Evolutionary conservation across 2,329 filamentous ascomycete species (phyloP).

Genomic region (Colletotrichum acutatum): DNA sequence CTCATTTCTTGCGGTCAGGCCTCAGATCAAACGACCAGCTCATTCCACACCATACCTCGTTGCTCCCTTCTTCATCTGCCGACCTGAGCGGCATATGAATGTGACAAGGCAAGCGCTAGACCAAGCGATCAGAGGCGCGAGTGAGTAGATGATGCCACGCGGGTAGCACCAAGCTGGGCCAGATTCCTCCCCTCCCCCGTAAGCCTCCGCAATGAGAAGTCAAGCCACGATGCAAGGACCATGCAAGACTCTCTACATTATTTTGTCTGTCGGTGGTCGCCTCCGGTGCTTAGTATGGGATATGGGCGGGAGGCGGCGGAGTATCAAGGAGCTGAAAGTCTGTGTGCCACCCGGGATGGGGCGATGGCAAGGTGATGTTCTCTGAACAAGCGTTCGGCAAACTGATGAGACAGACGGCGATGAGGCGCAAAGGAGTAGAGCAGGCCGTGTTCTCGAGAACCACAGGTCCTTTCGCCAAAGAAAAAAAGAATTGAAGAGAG

Average conservation of each 20-base stretch:
- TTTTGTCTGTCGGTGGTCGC: background rate
- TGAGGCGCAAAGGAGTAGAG: background rate
- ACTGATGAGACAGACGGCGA: conserved; percentile 11
- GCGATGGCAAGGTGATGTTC: conserved; percentile 10
- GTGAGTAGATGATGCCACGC: background rate
- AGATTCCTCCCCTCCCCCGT: background rate
- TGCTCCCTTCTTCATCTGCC: background rate
- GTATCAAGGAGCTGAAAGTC: background rate
- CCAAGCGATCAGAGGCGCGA: conserved; percentile 21
- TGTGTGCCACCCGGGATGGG: conserved; percentile 10
- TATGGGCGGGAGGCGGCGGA: conserved; percentile 1
- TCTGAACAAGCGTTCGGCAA: background rate
- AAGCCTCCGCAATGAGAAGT: background rate
- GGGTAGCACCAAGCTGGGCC: background rate
- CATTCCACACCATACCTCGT: background rate
- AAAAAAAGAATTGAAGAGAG: background rate
- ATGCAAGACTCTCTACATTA: background rate
- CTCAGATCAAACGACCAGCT: background rate
- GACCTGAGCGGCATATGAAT: background rate
- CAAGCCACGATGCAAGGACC: background rate
- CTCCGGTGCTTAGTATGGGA: background rate
- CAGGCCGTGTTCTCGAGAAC: background rate
- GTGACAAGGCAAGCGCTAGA: background rate
- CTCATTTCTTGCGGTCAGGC: background rate
- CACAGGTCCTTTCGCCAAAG: background rate